Evolutionary conservation across 257 asterid species (phyloP).

Genomic region (Plantago elongata): DNA sequence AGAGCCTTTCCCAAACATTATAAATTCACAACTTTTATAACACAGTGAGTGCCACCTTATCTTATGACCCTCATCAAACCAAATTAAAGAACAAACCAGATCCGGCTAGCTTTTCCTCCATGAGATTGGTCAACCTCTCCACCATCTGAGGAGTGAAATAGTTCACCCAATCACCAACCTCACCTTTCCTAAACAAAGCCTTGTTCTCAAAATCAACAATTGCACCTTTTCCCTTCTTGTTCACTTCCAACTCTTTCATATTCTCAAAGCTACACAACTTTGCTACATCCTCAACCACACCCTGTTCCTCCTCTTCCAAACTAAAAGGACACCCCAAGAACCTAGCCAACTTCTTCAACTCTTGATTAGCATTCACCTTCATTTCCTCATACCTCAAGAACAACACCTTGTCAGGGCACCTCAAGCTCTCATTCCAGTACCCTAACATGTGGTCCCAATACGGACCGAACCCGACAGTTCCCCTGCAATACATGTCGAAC

Average conservation of each 20-base stretch:
- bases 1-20: too few species aligned
- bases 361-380: slow-evolving; percentile 20
- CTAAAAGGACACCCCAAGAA: slow-evolving; percentile 46
- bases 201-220: slow-evolving; percentile 22
- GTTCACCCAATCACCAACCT: slow-evolving; percentile 54
- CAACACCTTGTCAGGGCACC: slow-evolving; percentile 33
- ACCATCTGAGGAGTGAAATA: slow-evolving; percentile 32
- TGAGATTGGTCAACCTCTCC: slow-evolving; percentile 22
- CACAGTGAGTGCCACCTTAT: too few species aligned
- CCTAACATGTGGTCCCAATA: slow-evolving; percentile 63
- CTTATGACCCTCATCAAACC: too few species aligned
- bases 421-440: slow-evolving; percentile 37
- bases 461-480: slow-evolving; percentile 40
- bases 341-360: slow-evolving; percentile 33
- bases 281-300: slow-evolving; percentile 32
- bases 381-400: slow-evolving; percentile 51
- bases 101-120: slow-evolving; percentile 31
- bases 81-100: slow-evolving; percentile 26
- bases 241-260: slow-evolving; percentile 41
- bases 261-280: slow-evolving; percentile 40
- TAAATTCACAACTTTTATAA: too few species aligned
- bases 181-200: slow-evolving; percentile 44
- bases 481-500: slow-evolving; percentile 33
- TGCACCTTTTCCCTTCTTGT: slow-evolving; percentile 31
- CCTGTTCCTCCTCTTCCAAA: slow-evolving; percentile 30